Percentiles rank a stretch among this genome's conserved stretches.
Evolutionary conservation across 1,139 yeast genomes (phyloP).

Genomic region (Candida sp.): DNA sequence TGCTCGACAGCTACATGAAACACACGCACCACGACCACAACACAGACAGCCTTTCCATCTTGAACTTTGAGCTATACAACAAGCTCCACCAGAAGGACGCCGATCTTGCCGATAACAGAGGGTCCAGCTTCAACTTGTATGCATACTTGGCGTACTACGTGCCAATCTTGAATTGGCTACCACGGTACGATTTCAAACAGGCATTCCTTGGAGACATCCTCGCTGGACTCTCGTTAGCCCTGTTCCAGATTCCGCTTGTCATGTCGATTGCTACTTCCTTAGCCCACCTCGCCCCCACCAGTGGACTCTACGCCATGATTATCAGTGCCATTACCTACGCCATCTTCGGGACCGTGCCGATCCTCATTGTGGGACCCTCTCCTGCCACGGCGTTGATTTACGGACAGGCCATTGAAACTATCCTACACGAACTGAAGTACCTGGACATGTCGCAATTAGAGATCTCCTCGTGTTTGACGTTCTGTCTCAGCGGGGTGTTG

Average conservation of each 20-base stretch:
- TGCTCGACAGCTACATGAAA: slow-evolving; percentile 17
- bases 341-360: slow-evolving; percentile 36
- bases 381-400: slow-evolving; percentile 36
- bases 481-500: slow-evolving; percentile 28
- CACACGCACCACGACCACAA: neutral
- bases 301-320: slow-evolving; percentile 34
- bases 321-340: slow-evolving; percentile 32
- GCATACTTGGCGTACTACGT: slow-evolving; percentile 36
- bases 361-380: slow-evolving; percentile 38
- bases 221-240: slow-evolving; percentile 38
- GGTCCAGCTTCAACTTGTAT: slow-evolving; percentile 18
- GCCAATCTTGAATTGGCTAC: slow-evolving; percentile 38
- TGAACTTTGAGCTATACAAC: slow-evolving; percentile 12
- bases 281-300: slow-evolving; percentile 35
- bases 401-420: slow-evolving; percentile 30
- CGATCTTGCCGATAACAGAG: neutral
- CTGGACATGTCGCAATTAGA: slow-evolving; percentile 22
- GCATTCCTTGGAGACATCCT: slow-evolving; percentile 30
- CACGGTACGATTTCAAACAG: slow-evolving; percentile 21
- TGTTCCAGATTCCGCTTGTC: slow-evolving; percentile 39
- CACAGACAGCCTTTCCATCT: slow-evolving; percentile 12
- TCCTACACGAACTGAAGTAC: slow-evolving; percentile 20
- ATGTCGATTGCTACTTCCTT: slow-evolving; percentile 38
- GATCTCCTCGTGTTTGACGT: slow-evolving; percentile 29
- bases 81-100: slow-evolving; percentile 8